Evolutionary conservation across 2,329 filamentous ascomycete genomes (phyloP), one percentile per base, ranked within the genome.

Genomic region (Metarhizium sp.): DNA sequence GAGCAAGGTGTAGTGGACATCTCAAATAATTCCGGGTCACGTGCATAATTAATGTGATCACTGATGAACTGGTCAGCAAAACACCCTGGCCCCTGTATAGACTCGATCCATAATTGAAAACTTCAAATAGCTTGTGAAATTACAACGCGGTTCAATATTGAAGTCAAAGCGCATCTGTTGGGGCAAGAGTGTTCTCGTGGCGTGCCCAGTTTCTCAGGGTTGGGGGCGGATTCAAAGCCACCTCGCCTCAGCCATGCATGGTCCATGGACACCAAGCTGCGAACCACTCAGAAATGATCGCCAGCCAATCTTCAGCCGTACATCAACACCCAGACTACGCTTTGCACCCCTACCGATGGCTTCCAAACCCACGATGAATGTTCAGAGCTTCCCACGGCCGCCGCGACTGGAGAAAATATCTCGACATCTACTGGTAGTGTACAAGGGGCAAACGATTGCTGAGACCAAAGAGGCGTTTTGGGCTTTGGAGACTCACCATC

Each of bases 401-500:
- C 82, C 82, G 1, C 67, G 76, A 42, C 71, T 83, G 55, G 79
- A 85, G 62, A 73, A 71, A 61, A 80, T 75, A 5, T 64, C 73
- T 2, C 71, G 78, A 51, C 80, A 82, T 62, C 68, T 86, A 50
- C 73, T 76, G 59, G 75, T 86, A 58, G 79, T 75, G 64, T 84
- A 78, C 74, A 71, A 77, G 30, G 77, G 75, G 20, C 68, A 77
- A 49, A 69, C 75, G 51, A 77, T 85, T 58, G 82, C 80, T 11
- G 79, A 85, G 47, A 84, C 82, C 6, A 77, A 71, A 54, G 74
- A 80, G 49, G 80, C 76, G 2, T 84, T 77, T 64, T 84, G 82
- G 81, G 80, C 82, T 4, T 69, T 85, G 38, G 81, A 85, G 65
- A 84, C 81, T 18, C 79, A 80, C 60, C 81, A 85, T 61, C 79